phyloP scores from a whole-genome alignment of 2,329 filamentous ascomycete genomes.

The Aspergillus fijiensis region DNA sequence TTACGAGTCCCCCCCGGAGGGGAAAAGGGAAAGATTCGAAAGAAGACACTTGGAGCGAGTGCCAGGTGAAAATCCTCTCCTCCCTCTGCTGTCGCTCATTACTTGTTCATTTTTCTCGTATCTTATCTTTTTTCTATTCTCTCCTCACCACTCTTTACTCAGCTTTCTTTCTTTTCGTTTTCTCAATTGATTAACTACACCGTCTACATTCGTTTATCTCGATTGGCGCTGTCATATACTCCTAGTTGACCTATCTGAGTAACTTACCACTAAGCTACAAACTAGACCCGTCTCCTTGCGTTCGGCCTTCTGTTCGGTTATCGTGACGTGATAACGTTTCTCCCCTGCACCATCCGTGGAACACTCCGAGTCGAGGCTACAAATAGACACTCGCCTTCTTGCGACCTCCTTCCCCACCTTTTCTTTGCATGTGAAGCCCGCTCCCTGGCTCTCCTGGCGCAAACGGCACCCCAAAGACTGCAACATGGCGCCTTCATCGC shows the following conservation, averaged over 20 bases:
- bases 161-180: neutral
- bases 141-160: constrained; percentile 5
- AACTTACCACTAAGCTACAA: neutral
- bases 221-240: neutral
- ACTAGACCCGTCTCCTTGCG: neutral
- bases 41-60: neutral
- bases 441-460: neutral
- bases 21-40: too few species aligned
- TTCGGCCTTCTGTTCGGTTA: constrained; percentile 1
- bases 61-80: neutral
- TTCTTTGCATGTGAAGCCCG: constrained; percentile 3
- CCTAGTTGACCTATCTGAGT: neutral
- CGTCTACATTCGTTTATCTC: neutral
- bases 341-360: constrained; percentile 5
- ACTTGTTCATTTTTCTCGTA: neutral
- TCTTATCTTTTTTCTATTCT: constrained; percentile 1
- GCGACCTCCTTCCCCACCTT: constrained; percentile 1
- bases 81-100: neutral
- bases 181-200: neutral
- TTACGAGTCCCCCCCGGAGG: neutral
- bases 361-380: neutral
- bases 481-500: constrained; percentile 29
- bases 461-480: constrained; percentile 4
- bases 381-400: constrained; percentile 5
- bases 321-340: constrained; percentile 9